Conservation (phyloP, 2,329 filamentous ascomycete genomes). For the Paramyrothecium sp. region DNA sequence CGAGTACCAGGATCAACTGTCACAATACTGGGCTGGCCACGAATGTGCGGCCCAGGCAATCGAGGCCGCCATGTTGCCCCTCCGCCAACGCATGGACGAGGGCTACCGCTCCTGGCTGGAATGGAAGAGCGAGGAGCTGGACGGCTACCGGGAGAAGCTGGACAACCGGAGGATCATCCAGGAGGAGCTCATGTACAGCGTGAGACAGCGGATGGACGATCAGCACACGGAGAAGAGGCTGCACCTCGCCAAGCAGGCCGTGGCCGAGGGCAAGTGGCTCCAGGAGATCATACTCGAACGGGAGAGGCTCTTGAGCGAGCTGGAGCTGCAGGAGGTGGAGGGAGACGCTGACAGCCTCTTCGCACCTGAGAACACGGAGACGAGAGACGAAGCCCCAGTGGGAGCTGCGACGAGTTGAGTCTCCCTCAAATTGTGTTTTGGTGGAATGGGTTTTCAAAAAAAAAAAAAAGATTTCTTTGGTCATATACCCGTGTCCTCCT, state of each 20-base stretch:
- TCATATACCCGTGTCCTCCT: too few relatives aligned
- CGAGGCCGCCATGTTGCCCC: constrained; percentile 28
- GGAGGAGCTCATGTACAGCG: constrained; percentile 41
- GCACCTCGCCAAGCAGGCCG: constrained; percentile 29
- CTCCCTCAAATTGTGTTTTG: neutral
- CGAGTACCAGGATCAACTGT: constrained; percentile 38
- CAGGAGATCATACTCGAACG: constrained; percentile 43
- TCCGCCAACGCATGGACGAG: constrained; percentile 39
- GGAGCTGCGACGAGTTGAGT: neutral
- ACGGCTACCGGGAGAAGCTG: constrained; percentile 29
- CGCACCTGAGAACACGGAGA: constrained; percentile 7
- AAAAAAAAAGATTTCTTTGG: too few relatives aligned
- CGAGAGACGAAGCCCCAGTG: neutral
- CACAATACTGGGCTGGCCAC: constrained; percentile 35
- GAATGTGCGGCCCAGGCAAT: constrained; percentile 27
- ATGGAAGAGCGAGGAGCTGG: constrained; percentile 39
- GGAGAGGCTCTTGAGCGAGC: constrained; percentile 36
- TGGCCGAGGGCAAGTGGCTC: constrained; percentile 48
- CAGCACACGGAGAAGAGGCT: constrained; percentile 23
- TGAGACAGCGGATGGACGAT: constrained; percentile 27
- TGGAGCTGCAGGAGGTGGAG: constrained; percentile 42
- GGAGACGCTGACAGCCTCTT: constrained; percentile 33
- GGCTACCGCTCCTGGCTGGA: constrained; percentile 37
- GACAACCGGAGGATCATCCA: constrained; percentile 37
- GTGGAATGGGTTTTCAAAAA: too few relatives aligned